phyloP scores from a whole-genome alignment of 1,284 basidiomycete genomes.

The Ceratobasidium sp. region DNA sequence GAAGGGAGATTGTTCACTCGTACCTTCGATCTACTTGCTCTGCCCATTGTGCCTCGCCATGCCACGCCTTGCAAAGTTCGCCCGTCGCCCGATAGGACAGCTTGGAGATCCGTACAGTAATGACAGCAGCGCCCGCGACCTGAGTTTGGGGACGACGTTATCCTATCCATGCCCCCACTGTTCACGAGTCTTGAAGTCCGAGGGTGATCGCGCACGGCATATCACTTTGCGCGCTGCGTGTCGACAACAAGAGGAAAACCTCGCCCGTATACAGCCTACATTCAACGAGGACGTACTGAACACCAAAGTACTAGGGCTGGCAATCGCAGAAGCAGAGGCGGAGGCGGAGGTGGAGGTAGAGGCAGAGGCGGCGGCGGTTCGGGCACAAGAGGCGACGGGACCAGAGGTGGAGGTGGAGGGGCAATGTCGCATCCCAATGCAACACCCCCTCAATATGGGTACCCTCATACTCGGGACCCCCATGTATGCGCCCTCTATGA shows the following conservation, averaged over 20 bases:
- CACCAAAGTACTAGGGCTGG: neutral
- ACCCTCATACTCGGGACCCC: too few species aligned
- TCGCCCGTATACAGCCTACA: neutral
- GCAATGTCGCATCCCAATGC: neutral
- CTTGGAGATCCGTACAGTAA: too few species aligned
- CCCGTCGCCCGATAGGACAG: neutral
- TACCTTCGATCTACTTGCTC: neutral
- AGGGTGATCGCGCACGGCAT: neutral
- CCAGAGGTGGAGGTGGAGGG: neutral
- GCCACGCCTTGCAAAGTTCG: slow-evolving; percentile 1
- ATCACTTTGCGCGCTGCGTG: neutral
- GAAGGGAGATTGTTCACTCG: neutral
- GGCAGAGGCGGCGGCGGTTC: too few species aligned
- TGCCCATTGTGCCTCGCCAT: neutral
- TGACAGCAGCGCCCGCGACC: neutral
- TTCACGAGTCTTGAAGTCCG: neutral
- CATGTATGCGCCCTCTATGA: too few species aligned
- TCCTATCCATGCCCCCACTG: neutral
- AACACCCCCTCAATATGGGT: too few species aligned
- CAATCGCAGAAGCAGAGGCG: neutral
- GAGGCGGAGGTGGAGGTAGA: neutral
- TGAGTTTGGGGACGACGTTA: too few species aligned
- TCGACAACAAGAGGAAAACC: neutral
- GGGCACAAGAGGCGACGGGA: neutral
- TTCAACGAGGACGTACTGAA: neutral